These are phyloP conservation scores for Triadica sebifera DNA, from an alignment of 345 rosid genomes.

Conservation along the genomic window DNA sequence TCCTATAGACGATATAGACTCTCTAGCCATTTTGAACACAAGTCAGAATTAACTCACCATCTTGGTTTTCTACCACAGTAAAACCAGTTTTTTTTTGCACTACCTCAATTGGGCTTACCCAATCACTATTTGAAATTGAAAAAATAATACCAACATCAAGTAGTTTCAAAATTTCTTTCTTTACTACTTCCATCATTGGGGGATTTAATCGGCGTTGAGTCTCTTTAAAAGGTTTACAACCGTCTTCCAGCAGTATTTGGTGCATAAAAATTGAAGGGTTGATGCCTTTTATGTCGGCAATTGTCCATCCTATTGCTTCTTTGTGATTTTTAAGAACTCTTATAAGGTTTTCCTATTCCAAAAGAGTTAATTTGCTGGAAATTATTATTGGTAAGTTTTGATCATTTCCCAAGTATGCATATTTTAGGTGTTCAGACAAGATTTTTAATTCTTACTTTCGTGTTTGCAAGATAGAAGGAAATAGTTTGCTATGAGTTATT, in stretches of 20 bases:
- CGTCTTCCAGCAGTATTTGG: not conserved
- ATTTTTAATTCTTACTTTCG: not conserved
- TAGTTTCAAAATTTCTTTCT: not conserved
- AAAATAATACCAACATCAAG: not conserved
- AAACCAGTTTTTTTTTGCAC: not conserved
- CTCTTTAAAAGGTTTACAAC: not conserved
- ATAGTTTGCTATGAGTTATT: not conserved
- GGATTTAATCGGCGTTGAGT: not conserved
- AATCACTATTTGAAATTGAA: not conserved
- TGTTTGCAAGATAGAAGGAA: not conserved
- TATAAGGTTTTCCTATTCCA: not conserved
- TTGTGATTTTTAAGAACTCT: not conserved
- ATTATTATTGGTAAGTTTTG: not conserved
- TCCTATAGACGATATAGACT: not conserved
- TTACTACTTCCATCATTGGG: not conserved
- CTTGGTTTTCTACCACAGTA: not conserved
- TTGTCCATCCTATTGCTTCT: not conserved
- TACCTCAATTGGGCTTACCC: not conserved
- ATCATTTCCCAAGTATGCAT: not conserved
- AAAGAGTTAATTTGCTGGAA: not conserved
- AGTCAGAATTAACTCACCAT: too few species aligned
- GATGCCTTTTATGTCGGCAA: not conserved
- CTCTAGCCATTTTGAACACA: not conserved
- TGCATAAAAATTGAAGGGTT: not conserved
- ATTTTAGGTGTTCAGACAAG: not conserved